Percentiles rank a stretch among this genome's conserved stretches.
Conservation (phyloP, 2,329 filamentous ascomycete genomes). For the Beauveria bassiana region DNA sequence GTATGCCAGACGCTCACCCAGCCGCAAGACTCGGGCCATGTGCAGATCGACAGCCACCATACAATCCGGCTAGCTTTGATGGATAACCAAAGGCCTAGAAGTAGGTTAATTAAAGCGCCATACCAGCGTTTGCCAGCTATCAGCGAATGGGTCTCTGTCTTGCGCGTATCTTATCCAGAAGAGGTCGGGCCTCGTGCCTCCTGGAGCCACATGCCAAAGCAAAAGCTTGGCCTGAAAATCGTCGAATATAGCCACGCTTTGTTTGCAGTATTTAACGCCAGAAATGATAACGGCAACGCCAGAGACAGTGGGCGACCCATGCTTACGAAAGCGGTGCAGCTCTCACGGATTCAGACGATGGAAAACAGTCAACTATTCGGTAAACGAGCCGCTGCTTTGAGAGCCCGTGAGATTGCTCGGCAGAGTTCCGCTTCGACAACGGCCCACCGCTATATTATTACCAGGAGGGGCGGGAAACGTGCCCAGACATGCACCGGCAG, state of each 20-base stretch:
- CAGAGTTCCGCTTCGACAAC: neutral
- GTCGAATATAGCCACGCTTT: neutral
- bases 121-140: neutral
- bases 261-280: neutral
- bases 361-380: neutral
- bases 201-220: neutral
- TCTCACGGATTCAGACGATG: neutral
- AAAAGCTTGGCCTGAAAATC: neutral
- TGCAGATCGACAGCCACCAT: slow-evolving; percentile 6
- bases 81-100: neutral
- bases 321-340: neutral
- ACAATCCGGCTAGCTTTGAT: neutral
- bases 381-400: neutral
- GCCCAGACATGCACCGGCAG: slow-evolving; percentile 5
- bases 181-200: neutral
- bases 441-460: slow-evolving; percentile 2
- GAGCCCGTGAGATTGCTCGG: neutral
- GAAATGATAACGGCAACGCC: too few species aligned
- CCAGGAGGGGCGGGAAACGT: neutral
- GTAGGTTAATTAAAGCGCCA: neutral
- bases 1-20: neutral
- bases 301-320: too few species aligned
- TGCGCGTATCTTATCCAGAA: slow-evolving; percentile 5
- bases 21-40: neutral
- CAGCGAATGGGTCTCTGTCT: neutral